phyloP scores from a whole-genome alignment of 106 monocot genomes.

The Triglochin maritima region DNA sequence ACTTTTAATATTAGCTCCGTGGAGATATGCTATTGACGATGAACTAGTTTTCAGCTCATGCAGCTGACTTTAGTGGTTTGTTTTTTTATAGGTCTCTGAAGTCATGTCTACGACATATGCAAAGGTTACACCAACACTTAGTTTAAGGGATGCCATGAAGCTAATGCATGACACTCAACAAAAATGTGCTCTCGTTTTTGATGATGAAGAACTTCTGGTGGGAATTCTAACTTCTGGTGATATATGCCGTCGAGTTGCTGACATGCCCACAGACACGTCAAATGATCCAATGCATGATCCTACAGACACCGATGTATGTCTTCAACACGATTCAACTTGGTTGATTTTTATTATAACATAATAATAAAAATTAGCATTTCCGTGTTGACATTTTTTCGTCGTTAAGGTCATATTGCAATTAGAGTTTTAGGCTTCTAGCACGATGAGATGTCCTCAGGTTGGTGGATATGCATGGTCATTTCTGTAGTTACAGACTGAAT shows the following conservation, averaged over 20 bases:
- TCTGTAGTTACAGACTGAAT: too few species aligned
- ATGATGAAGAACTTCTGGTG: constrained; percentile 73
- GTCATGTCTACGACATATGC: constrained; percentile 72
- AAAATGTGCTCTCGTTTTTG: constrained; percentile 77
- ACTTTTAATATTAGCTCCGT: not conserved
- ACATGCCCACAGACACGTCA: constrained; percentile 11
- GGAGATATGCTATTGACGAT: not conserved
- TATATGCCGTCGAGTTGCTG: constrained; percentile 41
- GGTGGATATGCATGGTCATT: too few species aligned
- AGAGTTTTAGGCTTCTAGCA: too few species aligned
- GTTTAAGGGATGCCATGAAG: constrained; percentile 49
- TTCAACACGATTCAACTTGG: not conserved
- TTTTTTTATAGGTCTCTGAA: constrained; percentile 58
- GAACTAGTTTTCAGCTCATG: not conserved
- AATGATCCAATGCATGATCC: constrained; percentile 23
- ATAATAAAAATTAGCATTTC: not conserved
- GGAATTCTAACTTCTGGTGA: constrained; percentile 89
- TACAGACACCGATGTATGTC: constrained; percentile 40
- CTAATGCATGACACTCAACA: constrained; percentile 77
- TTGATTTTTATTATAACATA: not conserved
- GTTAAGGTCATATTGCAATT: too few species aligned
- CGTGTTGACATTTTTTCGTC: too few species aligned
- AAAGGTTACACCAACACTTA: constrained; percentile 39
- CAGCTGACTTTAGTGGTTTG: not conserved
- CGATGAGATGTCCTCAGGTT: too few species aligned